A percentile compares a stretch with the other conserved stretches of the same genome.
These are phyloP conservation scores for Thelonectria rubi DNA, from an alignment of 2,329 filamentous ascomycete species.

Conservation along the genomic window DNA sequence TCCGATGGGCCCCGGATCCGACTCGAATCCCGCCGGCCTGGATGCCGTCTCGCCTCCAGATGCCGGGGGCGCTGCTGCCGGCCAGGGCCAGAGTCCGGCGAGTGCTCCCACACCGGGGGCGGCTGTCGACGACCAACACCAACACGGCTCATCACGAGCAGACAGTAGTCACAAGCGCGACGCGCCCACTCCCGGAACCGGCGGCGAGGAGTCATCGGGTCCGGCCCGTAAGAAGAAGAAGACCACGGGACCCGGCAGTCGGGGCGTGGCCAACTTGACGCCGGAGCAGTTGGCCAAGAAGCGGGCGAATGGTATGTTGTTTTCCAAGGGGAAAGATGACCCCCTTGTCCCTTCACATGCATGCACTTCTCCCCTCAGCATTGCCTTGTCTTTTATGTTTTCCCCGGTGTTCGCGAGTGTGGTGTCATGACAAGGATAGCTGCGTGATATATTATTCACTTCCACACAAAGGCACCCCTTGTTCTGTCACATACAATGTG, in stretches of 20 bases:
- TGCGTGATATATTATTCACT: neutral
- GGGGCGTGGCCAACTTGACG: conserved; percentile 70
- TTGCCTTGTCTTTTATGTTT: neutral
- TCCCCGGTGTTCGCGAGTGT: neutral
- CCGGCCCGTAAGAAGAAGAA: conserved; percentile 56
- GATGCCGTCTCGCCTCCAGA: conserved; percentile 18
- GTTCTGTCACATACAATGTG: neutral
- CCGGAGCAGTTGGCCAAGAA: conserved; percentile 79
- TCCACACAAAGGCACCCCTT: neutral
- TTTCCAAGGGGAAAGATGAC: too few species aligned
- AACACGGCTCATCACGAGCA: neutral
- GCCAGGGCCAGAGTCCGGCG: neutral
- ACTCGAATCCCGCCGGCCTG: conserved; percentile 26
- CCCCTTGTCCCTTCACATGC: neutral
- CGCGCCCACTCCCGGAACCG: conserved; percentile 34
- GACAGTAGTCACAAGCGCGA: conserved; percentile 32
- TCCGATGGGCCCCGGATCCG: conserved; percentile 38
- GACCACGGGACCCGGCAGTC: conserved; percentile 51
- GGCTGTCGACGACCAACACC: neutral
- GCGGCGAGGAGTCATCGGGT: conserved; percentile 34
- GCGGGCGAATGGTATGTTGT: conserved; percentile 61
- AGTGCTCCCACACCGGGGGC: neutral
- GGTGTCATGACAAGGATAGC: neutral
- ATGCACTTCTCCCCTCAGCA: neutral
- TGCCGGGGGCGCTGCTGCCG: neutral